These are phyloP conservation scores for Evernia prunastri DNA, from an alignment of 495 filamentous ascomycete species.

Conservation along the genomic window DNA sequence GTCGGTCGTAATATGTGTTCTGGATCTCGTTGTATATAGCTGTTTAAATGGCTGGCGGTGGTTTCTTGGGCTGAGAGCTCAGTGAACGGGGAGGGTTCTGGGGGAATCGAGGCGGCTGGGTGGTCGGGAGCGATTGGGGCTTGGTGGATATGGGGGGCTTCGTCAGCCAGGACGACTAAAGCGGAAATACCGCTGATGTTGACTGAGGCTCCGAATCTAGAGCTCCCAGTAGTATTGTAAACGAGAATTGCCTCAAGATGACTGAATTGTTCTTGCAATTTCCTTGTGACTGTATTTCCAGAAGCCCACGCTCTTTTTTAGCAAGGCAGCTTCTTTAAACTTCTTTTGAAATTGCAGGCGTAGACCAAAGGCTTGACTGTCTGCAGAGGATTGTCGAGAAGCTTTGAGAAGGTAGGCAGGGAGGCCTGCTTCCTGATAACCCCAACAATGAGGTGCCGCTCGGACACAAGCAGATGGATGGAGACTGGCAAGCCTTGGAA, in stretches of 20 bases:
- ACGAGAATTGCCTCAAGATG: not conserved
- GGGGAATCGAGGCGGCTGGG: conserved; percentile 40
- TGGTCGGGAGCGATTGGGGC: conserved; percentile 55
- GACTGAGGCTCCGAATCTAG: conserved; percentile 31
- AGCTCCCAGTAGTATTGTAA: conserved; percentile 21
- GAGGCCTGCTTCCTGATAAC: not conserved
- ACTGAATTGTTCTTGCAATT: not conserved
- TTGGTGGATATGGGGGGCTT: conserved; percentile 40
- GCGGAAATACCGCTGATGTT: conserved; percentile 43
- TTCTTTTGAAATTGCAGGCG: not conserved
- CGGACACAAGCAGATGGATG: not conserved
- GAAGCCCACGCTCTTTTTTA: not conserved
- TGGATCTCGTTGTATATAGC: not conserved
- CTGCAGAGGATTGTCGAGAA: not conserved
- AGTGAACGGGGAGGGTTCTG: conserved; percentile 36
- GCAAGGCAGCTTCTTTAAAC: not conserved
- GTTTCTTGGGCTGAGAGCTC: conserved; percentile 24
- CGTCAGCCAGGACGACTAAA: conserved; percentile 59
- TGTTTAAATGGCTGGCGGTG: conserved; percentile 10
- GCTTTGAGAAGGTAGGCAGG: not conserved
- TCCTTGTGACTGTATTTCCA: not conserved
- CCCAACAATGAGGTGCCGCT: not conserved
- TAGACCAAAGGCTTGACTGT: not conserved
- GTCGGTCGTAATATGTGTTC: not conserved
- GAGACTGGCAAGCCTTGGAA: not conserved